Evolutionary conservation across 768 basidiomycete genomes (phyloP), one percentile per base, ranked within the genome.

Genomic region (Tulasnella sp.): DNA sequence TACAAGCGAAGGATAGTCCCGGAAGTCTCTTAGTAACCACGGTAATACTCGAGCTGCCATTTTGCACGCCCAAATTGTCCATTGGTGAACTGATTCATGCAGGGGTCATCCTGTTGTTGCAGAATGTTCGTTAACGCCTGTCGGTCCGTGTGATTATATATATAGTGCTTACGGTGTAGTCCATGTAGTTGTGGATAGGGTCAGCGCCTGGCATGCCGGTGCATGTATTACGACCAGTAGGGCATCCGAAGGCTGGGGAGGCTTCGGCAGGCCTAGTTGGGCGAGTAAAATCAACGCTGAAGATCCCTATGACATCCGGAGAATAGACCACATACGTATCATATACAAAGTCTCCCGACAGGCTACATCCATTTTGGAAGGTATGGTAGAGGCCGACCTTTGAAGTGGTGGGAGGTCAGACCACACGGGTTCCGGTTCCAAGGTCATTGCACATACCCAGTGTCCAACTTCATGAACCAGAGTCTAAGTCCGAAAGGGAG

Each of bases 331-430:
- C 64, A 64, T 36, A 62, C 59, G 59, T 61, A 27, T 62, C 59
- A 4, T 42, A 45, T 19, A 66, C 65, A 32, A 25, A 42, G 58
- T 66, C 65, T 3, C 65, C 65, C 6, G 31, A 21, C 9, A 51
- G 59, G 29, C 49, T 17, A 58, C 65, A 66, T 21, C 62, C 63
- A 27, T 63, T 71, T 64, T 72, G 66, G 65, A 74, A 75, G 3
- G 71, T 72, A 62, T 74, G 72, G 60, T 69, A 70, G 14, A 72
- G 63, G 6, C 72, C 72, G 12, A n/a, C n/a, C n/a, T n/a, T n/a
- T n/a, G n/a, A n/a, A n/a, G n/a, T n/a, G n/a, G n/a, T n/a, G n/a
- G n/a, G n/a, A n/a, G n/a, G n/a, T n/a, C n/a, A n/a, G n/a, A n/a
- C n/a, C n/a, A n/a, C n/a, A n/a, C n/a, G n/a, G n/a, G n/a, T n/a